Evolutionary conservation across 441 rosid species (phyloP), one percentile per base, ranked within the genome.

Genomic region (Jatropha multifida): DNA sequence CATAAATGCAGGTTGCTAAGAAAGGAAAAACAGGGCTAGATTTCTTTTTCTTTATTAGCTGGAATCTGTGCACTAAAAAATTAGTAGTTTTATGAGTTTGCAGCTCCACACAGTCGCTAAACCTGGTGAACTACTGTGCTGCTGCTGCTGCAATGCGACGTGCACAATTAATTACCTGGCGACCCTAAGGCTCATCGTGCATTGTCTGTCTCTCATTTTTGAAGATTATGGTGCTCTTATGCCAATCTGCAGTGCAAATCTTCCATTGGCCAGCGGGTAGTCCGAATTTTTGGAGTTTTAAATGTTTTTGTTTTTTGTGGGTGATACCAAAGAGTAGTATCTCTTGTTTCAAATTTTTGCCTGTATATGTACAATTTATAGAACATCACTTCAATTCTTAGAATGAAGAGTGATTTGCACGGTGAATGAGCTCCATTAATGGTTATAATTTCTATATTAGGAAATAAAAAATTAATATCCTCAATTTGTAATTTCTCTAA

Each of bases 1-100:
- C 11, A 61, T 63, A 11, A 64, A 59, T 78, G 81, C 86, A 81
- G 88, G 85, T 41, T 60, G 54, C 65, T 8, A 7, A 37, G n/a
- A 37, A 60, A 23, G 52, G 55, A 46, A 61, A 48, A 69, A n/a
- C 73, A 48, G 42, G 18, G 17, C 67, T 48, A 41, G 63, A 52
- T 71, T 60, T 74, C 74, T 55, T 59, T 71, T 61, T 72, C 49
- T 49, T 69, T 70, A 18, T 40, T 54, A 46, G 75, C 52, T 75
- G 65, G 78, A 76, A 59, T 71, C 71, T 41, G 58, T 48, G 65
- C 46, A 62, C 49, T 32, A 56, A 52, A 65, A 51, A 67, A 17
- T 32, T 51, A 65, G 48, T 44, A 68, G 60, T 38, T 64, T 26
- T n/a, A 55, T 3, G 68, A 73, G 76, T 75, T 44, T 74, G 9